Percentiles rank a stretch among this genome's conserved stretches.
phyloP scores from a whole-genome alignment of 2,329 filamentous ascomycete species.

The Trichoderma endophyticum region DNA sequence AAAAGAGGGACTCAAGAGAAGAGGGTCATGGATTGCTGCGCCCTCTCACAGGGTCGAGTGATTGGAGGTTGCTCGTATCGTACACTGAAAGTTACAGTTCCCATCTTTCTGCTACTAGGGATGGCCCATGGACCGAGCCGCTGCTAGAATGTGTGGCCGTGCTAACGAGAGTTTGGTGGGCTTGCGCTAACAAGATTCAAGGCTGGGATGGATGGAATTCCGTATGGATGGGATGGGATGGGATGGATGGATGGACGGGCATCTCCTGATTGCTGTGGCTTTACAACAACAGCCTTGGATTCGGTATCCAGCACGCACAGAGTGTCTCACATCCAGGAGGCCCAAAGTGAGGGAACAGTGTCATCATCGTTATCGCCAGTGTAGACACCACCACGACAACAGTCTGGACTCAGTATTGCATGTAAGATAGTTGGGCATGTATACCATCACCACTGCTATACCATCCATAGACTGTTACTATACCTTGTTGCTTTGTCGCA shows the following conservation, averaged over 20 bases:
- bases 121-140: slow-evolving; percentile 18
- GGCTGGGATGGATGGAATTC: neutral
- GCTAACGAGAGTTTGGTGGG: neutral
- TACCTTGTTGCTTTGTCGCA: neutral
- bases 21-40: neutral
- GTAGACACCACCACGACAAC: neutral
- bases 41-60: neutral
- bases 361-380: neutral
- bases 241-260: neutral
- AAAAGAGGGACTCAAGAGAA: neutral
- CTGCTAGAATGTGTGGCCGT: neutral
- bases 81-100: neutral
- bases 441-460: neutral
- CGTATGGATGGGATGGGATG: neutral
- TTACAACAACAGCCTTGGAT: neutral
- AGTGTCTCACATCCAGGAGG: neutral
- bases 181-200: neutral
- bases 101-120: neutral
- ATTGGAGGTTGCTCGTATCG: neutral
- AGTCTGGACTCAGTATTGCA: neutral
- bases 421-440: neutral
- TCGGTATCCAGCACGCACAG: neutral
- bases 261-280: neutral
- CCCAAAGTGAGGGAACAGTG: neutral
- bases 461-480: too few species aligned